A percentile compares a stretch with the other conserved stretches of the same genome.
Conservation (phyloP, 805 yeast species). For the Lipomyces japonicus region DNA sequence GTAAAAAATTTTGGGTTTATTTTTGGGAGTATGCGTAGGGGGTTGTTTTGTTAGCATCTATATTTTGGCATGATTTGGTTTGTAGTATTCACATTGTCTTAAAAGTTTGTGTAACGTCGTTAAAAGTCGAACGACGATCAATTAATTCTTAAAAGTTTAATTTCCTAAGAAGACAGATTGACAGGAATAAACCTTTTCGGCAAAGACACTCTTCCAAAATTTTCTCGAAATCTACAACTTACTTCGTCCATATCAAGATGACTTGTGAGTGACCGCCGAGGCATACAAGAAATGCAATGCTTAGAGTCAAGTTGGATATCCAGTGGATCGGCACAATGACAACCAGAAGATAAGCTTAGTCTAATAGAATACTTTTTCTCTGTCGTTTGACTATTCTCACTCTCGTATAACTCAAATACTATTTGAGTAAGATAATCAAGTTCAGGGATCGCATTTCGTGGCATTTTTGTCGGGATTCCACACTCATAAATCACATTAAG, state of each 20-base stretch:
- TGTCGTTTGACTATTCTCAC: slow-evolving; percentile 35
- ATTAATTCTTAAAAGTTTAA: background rate
- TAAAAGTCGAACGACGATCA: background rate
- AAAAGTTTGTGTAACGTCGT: background rate
- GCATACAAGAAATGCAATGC: slow-evolving; percentile 95
- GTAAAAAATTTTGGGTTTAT: too few relatives aligned
- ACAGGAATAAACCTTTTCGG: slow-evolving; percentile 75
- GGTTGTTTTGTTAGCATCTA: background rate
- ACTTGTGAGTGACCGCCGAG: slow-evolving; percentile 82
- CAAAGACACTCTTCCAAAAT: slow-evolving; percentile 80
- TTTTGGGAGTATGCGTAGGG: too few relatives aligned
- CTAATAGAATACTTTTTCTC: slow-evolving; percentile 85
- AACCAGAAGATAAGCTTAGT: slow-evolving; percentile 92
- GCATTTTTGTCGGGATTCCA: slow-evolving; percentile 90
- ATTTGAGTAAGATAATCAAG: slow-evolving; percentile 93
- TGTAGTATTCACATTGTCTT: background rate
- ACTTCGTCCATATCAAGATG: slow-evolving; percentile 91
- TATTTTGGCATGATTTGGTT: background rate
- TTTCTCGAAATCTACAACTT: slow-evolving; percentile 69
- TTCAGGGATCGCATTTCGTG: slow-evolving; percentile 93
- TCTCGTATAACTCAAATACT: slow-evolving; percentile 85
- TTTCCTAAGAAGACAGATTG: slow-evolving; percentile 56
- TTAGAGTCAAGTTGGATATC: slow-evolving; percentile 95
- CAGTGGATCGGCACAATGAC: slow-evolving; percentile 95
- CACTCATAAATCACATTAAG: slow-evolving; percentile 88